phyloP scores from a whole-genome alignment of 2,329 filamentous ascomycete species.

The Phyllosticta ampelicida region DNA sequence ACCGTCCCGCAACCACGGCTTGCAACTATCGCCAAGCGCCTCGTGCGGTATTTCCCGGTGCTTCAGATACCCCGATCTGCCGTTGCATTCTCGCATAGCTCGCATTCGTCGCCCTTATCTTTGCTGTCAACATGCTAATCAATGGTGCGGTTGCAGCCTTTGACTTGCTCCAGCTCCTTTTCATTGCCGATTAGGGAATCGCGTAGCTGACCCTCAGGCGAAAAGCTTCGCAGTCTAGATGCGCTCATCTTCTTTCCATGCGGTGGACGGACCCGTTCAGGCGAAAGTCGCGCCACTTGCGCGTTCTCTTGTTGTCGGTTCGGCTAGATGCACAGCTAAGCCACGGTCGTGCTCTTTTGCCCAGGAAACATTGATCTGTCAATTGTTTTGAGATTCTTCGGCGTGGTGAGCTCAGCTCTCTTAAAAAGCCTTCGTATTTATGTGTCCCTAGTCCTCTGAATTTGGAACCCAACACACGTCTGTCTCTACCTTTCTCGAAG shows the following conservation, averaged over 20 bases:
- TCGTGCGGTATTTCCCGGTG: neutral
- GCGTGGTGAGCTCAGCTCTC: neutral
- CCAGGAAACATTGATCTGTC: neutral
- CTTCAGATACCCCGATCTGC: neutral
- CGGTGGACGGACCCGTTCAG: neutral
- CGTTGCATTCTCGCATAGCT: neutral
- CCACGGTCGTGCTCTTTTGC: neutral
- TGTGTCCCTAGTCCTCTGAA: neutral
- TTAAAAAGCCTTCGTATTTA: neutral
- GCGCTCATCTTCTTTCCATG: neutral
- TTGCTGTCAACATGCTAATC: neutral
- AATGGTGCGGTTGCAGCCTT: neutral
- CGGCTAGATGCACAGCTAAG: neutral
- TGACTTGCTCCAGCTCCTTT: neutral
- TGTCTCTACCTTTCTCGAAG: neutral
- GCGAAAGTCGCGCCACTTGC: neutral
- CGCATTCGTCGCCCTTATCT: neutral
- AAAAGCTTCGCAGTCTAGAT: neutral
- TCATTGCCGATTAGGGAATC: neutral
- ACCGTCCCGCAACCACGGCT: slow-evolving; percentile 3
- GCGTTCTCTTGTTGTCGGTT: neutral
- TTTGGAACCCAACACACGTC: neutral
- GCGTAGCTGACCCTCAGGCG: neutral
- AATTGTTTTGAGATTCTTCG: neutral
- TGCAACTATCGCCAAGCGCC: neutral